Conservation (phyloP, 345 rosid genomes). For the Geranium brycei region DNA sequence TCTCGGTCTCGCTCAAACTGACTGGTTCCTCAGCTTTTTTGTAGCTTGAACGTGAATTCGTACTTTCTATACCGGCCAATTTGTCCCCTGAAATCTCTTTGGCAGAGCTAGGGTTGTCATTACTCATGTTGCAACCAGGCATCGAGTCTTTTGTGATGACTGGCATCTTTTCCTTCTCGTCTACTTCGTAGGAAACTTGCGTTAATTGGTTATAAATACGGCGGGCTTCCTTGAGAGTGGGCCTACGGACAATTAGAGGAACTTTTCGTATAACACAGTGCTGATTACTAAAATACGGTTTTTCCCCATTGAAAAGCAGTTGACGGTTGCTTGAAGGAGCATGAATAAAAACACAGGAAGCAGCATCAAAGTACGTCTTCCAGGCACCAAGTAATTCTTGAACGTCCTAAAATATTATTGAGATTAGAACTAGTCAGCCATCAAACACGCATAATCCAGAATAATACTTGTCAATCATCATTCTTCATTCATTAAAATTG, state of each 20-base stretch:
- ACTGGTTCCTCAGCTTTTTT: constrained; percentile 18
- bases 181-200: constrained; percentile 48
- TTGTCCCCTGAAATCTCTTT: constrained; percentile 25
- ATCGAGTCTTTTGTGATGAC: constrained; percentile 13
- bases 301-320: constrained; percentile 56
- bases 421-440: neutral
- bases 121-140: constrained; percentile 10
- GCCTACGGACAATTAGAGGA: constrained; percentile 65
- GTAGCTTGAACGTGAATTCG: constrained; percentile 24
- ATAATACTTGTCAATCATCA: neutral
- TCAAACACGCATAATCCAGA: neutral
- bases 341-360: constrained; percentile 53
- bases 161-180: constrained; percentile 25
- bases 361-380: constrained; percentile 83
- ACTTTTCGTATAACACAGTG: constrained; percentile 37
- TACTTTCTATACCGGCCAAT: constrained; percentile 15
- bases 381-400: constrained; percentile 79
- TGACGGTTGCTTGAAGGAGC: constrained; percentile 82
- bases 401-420: constrained; percentile 46
- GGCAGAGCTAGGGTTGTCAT: constrained; percentile 12
- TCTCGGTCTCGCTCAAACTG: constrained; percentile 24
- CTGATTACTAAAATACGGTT: constrained; percentile 51
- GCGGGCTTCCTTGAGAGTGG: constrained; percentile 77
- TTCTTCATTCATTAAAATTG: neutral
- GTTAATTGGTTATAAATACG: constrained; percentile 59